Base-by-base conservation (phyloP, 2,329 filamentous ascomycete species). In the Aaosphaeria pasadenensis region DNA sequence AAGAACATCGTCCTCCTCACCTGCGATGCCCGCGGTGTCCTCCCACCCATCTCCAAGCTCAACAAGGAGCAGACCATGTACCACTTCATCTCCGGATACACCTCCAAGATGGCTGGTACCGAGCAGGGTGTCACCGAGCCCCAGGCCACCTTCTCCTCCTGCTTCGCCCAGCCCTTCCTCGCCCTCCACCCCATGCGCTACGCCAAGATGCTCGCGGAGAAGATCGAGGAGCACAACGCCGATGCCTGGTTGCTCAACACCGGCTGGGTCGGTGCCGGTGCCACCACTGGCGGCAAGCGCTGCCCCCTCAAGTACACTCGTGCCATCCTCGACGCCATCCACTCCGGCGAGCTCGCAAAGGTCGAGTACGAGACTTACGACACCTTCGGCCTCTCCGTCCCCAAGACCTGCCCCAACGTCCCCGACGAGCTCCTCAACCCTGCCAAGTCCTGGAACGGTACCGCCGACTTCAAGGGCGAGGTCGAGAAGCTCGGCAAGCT, bases 51-150 rank as follows among this genome's bases (percentile, higher is more conserved):
- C 77, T 96, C 91, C 66, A 97, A 97, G 82, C 87, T 99, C 71
- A 85, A 88, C 80, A 84, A 87, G 57, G 85, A 89, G 66, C 94
- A 97, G 79, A 96, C 91, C 74, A 97, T 99, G 92, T 99, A 97
- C 87, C 94, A 99, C 83, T 99, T 99, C 85, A 99, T 99, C 77
- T 95, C 89, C 13, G 94, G 94, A 63, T 99, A 99, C 83, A 99
- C 94, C 56, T 97, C 92, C 70, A 99, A 99, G 86, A 99, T 99
- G 94, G 94, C 94, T 57, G 94, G 94, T 67, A 99, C 94, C 32
- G 94, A 99, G 78, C 90, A 96, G 58, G 94, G 94, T 67, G 85
- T 99, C 57, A 95, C 89, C 7, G 94, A 99, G 78, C 94, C 94
- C 57, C 90, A 97, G 77, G 94, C 94, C 28, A 99, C 94, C 66